phyloP scores from a whole-genome alignment of 495 filamentous ascomycete species.

The Lasiosphaeria miniovina region DNA sequence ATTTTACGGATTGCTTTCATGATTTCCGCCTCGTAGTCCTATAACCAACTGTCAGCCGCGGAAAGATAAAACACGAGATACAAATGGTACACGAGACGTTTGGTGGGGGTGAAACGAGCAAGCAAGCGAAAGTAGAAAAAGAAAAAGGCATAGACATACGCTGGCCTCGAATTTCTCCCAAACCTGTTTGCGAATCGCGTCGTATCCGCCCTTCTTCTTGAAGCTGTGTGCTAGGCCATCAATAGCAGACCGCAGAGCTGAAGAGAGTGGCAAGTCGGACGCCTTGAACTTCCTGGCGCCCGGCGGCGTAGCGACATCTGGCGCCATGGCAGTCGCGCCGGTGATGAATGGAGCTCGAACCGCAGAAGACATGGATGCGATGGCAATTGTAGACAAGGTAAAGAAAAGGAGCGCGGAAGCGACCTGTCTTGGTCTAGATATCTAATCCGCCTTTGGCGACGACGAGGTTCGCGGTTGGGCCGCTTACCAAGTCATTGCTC shows the following conservation, averaged over 20 bases:
- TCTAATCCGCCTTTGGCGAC: no score
- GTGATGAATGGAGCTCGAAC: not conserved
- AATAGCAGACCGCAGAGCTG: slow-evolving; percentile 68
- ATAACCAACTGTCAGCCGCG: not conserved
- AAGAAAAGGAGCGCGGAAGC: no score
- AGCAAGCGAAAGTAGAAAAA: not conserved
- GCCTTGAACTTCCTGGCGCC: slow-evolving; percentile 71
- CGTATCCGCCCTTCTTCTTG: slow-evolving; percentile 90
- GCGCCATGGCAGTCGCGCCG: not conserved
- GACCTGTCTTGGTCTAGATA: no score
- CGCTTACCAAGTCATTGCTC: no score
- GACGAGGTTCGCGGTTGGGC: no score
- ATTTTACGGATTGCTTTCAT: slow-evolving; percentile 64
- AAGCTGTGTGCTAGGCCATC: slow-evolving; percentile 75
- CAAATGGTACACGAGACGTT: not conserved
- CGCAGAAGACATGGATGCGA: not conserved
- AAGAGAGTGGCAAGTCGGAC: slow-evolving; percentile 74
- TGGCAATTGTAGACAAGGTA: no score
- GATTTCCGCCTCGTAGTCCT: slow-evolving; percentile 69
- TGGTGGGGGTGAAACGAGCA: slow-evolving; percentile 7
- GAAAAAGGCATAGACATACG: slow-evolving; percentile 47
- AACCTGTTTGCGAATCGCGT: slow-evolving; percentile 74
- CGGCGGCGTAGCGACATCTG: slow-evolving; percentile 4
- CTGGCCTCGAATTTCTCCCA: slow-evolving; percentile 77
- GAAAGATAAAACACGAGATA: not conserved